Percentiles rank a stretch among this genome's conserved stretches.
phyloP scores from a whole-genome alignment of 2,329 filamentous ascomycete species.

The Nothomitra cinnamomea region DNA sequence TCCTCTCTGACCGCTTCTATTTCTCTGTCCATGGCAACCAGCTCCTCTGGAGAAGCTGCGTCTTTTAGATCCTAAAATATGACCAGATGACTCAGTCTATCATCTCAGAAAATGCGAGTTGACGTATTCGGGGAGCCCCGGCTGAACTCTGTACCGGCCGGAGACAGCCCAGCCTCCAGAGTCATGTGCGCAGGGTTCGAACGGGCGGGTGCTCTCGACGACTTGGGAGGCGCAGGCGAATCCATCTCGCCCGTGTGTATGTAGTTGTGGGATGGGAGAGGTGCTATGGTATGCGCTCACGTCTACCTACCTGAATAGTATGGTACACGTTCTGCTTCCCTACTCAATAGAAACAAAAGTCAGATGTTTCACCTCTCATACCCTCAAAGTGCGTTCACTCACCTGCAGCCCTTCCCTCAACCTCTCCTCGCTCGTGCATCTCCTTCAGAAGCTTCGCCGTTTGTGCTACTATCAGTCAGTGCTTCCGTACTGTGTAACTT shows the following conservation, averaged over 20 bases:
- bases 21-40: slow-evolving; percentile 31
- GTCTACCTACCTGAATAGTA: slow-evolving; percentile 24
- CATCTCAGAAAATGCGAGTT: background rate
- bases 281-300: background rate
- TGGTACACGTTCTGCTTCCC: slow-evolving; percentile 48
- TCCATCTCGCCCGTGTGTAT: no score
- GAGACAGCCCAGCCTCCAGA: slow-evolving; percentile 2
- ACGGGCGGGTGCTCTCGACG: background rate
- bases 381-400: slow-evolving; percentile 7
- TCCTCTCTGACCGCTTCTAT: slow-evolving; percentile 29
- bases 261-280: background rate
- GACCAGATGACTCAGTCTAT: slow-evolving; percentile 1
- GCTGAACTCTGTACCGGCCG: background rate
- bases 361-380: background rate
- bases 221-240: no score
- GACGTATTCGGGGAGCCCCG: background rate
- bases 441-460: slow-evolving; percentile 45
- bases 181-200: slow-evolving; percentile 9
- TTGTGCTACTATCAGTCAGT: slow-evolving; percentile 25
- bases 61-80: slow-evolving; percentile 30
- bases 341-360: slow-evolving; percentile 13
- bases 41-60: slow-evolving; percentile 28
- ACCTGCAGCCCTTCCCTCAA: slow-evolving; percentile 40
- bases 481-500: background rate
- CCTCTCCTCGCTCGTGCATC: slow-evolving; percentile 39